Percentiles rank a stretch among this genome's conserved stretches.
phyloP scores from a whole-genome alignment of 441 rosid species.

The Manihot esculenta region DNA sequence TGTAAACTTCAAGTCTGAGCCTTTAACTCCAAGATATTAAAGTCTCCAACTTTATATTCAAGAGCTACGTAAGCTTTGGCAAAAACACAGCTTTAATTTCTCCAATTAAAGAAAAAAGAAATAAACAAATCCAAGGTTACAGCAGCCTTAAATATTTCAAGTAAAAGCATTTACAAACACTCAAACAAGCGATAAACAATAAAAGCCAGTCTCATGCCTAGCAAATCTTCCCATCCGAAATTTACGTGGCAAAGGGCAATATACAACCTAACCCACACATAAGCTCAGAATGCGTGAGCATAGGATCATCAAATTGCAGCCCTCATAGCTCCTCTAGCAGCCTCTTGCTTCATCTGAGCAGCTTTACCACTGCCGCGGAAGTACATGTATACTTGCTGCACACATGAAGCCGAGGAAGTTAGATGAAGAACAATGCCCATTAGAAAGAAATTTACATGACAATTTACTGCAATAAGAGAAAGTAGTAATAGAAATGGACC shows the following conservation, averaged over 20 bases:
- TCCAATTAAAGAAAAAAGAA: neutral
- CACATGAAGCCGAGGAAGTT: neutral
- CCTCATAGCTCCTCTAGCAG: constrained; percentile 72
- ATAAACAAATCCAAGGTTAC: neutral
- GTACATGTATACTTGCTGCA: constrained; percentile 91
- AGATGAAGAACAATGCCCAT: neutral
- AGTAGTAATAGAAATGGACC: constrained; percentile 37
- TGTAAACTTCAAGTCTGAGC: no score
- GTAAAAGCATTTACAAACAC: constrained; percentile 15
- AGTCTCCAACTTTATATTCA: no score
- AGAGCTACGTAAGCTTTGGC: no score
- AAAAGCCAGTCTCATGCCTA: constrained; percentile 19
- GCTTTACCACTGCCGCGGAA: constrained; percentile 92
- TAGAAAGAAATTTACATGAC: neutral
- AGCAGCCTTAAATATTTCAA: neutral
- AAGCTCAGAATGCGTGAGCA: neutral
- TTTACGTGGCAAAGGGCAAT: constrained; percentile 20
- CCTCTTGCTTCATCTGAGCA: constrained; percentile 63
- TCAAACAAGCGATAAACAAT: constrained; percentile 16
- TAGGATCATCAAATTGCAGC: constrained; percentile 57
- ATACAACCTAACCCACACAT: constrained; percentile 26
- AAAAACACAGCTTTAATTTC: neutral
- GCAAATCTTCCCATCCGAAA: neutral
- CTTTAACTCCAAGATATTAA: no score
- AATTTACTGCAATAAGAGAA: neutral